phyloP scores from a whole-genome alignment of 1,139 yeast genomes.

The Taphrina flavorubra region DNA sequence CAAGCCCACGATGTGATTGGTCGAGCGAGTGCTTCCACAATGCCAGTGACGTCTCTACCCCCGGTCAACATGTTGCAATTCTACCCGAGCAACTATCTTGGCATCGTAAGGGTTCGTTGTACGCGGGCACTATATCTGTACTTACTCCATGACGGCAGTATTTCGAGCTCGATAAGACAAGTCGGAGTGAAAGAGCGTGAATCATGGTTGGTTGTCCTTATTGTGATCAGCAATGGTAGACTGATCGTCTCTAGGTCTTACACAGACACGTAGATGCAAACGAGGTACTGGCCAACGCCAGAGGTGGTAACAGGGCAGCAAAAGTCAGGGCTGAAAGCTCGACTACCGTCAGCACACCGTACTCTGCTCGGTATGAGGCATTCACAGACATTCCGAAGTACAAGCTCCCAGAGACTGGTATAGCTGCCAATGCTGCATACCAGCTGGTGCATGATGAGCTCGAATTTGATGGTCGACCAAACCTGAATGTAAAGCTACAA shows the following conservation, averaged over 20 bases:
- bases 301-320: slow-evolving; percentile 25
- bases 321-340: slow-evolving; percentile 24
- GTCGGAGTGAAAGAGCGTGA: neutral
- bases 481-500: slow-evolving; percentile 58
- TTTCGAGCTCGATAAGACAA: neutral
- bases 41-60: too few relatives aligned
- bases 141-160: too few relatives aligned
- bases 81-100: neutral
- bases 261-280: slow-evolving; percentile 40
- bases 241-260: slow-evolving; percentile 19
- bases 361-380: slow-evolving; percentile 38
- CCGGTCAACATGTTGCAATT: too few relatives aligned
- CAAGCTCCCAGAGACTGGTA: slow-evolving; percentile 57
- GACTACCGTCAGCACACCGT: slow-evolving; percentile 32
- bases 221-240: neutral
- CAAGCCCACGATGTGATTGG: too few relatives aligned
- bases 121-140: too few relatives aligned
- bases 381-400: slow-evolving; percentile 50
- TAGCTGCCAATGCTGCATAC: slow-evolving; percentile 59
- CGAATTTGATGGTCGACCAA: slow-evolving; percentile 81
- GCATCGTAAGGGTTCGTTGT: neutral
- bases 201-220: neutral
- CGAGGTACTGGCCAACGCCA: slow-evolving; percentile 26
- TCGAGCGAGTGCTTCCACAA: too few relatives aligned
- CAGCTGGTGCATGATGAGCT: slow-evolving; percentile 73